Base-by-base conservation (phyloP, 2,329 filamentous ascomycete genomes). In the Epichloe hybrida region DNA sequence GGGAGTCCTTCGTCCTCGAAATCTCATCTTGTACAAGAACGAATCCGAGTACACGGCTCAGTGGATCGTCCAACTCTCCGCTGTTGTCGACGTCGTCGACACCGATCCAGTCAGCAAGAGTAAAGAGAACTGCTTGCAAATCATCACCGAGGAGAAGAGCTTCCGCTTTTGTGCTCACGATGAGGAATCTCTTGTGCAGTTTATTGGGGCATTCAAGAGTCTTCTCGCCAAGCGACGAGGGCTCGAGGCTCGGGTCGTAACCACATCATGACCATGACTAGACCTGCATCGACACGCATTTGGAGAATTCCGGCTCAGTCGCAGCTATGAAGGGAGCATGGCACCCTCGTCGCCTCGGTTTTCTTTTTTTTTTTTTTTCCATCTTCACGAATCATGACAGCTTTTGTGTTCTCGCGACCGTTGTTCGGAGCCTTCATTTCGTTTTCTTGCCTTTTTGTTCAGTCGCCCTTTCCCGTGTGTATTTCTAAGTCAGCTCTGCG, bases 101-200 rank as follows among this genome's bases (percentile, higher is more conserved):
- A 88, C 95, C 50, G 88, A 97, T 58, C 84, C 90, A 0, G 72
- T 95, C 55, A 91, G 86, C 60, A 84, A 79, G 61, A 93, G 82
- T 58, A 96, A 95, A 71, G 77, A 76, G 45, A 82, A 86, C 63
- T 97, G 93, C 66, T 75, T 97, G 64, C 91, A 97, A 67, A 78
- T 97, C 59, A 95, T 98, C 61, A 87, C 86, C 37, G 91, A 96
- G 60, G 91, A 97, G 63, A 93, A 88, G 69, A 86, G 79, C 50
- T 87, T 84, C 59, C 79, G 83, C 34, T 85, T 93, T 56, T 87
- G 84, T 62, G 81, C 89, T 0, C 73, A 79, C 20, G 82, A 88
- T 60, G 93, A 98, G 65, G 88, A 96, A 60, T 75, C 77, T 1
- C 71, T 97, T 51, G 82, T 90, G 39, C 84, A 84, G 56, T 95